These are phyloP conservation scores for Hypsizygus ulmarius DNA, from an alignment of 1,284 basidiomycete genomes.

Conservation along the genomic window DNA sequence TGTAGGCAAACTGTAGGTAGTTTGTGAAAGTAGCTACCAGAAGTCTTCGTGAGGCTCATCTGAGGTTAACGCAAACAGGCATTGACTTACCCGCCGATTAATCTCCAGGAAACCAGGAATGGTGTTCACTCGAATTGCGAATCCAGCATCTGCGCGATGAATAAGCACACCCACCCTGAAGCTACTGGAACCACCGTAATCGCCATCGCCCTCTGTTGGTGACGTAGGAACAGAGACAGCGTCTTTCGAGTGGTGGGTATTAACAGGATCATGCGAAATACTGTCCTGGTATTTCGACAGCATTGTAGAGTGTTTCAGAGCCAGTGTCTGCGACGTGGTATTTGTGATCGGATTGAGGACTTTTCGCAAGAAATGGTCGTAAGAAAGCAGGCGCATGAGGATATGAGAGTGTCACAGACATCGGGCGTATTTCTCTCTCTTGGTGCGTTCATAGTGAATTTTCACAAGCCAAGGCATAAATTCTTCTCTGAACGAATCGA, in stretches of 20 bases:
- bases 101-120: slow-evolving; percentile 80
- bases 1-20: slow-evolving; percentile 52
- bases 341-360: slow-evolving; percentile 43
- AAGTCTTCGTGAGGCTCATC: slow-evolving; percentile 3
- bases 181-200: slow-evolving; percentile 36
- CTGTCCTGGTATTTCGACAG: slow-evolving; percentile 23
- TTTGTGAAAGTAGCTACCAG: slow-evolving; percentile 48
- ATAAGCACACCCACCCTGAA: slow-evolving; percentile 61
- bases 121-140: slow-evolving; percentile 81
- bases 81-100: slow-evolving; percentile 65
- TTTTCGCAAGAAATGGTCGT: slow-evolving; percentile 18
- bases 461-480: slow-evolving; percentile 90
- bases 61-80: neutral
- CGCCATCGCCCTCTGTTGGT: slow-evolving; percentile 43
- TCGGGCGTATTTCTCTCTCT: slow-evolving; percentile 55
- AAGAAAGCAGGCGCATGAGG: slow-evolving; percentile 5
- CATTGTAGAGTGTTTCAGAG: slow-evolving; percentile 60
- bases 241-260: slow-evolving; percentile 15
- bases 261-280: slow-evolving; percentile 11
- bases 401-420: slow-evolving; percentile 32
- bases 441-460: slow-evolving; percentile 68
- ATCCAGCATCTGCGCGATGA: slow-evolving; percentile 54
- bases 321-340: slow-evolving; percentile 41
- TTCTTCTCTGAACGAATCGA: slow-evolving; percentile 83
- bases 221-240: slow-evolving; percentile 38